Evolutionary conservation across 768 basidiomycete species (phyloP).

Genomic region (Mycena venus): DNA sequence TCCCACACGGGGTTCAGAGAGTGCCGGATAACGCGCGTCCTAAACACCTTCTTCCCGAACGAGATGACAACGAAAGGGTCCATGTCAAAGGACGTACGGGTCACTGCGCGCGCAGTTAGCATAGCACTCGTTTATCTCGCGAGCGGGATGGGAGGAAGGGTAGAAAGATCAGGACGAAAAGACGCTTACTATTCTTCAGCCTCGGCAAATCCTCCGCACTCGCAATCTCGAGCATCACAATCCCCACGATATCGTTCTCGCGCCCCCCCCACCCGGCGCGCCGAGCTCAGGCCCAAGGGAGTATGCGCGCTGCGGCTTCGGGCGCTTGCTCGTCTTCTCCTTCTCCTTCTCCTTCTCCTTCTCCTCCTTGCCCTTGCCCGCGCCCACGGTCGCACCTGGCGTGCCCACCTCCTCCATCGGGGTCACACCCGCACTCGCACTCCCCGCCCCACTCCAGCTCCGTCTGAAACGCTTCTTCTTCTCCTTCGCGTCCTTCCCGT

Average conservation of each 20-base stretch:
- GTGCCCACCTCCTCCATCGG: not conserved
- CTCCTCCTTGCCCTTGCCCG: not conserved
- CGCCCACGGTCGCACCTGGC: not conserved
- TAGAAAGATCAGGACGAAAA: not conserved
- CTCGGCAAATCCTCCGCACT: constrained; percentile 87
- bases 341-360: constrained; percentile 3
- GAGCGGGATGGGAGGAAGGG: too few species aligned
- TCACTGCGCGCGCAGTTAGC: constrained; percentile 64
- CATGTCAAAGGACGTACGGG: constrained; percentile 93
- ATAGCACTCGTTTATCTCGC: too few species aligned
- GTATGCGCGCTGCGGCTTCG: constrained; percentile 55
- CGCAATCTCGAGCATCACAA: constrained; percentile 94
- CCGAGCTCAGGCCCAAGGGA: constrained; percentile 49
- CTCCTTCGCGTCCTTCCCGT: constrained; percentile 32
- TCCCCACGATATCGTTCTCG: constrained; percentile 87
- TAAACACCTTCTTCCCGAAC: constrained; percentile 97
- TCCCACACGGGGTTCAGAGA: constrained; percentile 91
- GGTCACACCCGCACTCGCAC: not conserved
- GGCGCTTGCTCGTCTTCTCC: constrained; percentile 16
- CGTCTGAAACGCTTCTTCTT: constrained; percentile 44
- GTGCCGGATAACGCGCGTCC: constrained; percentile 90
- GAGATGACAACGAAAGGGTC: constrained; percentile 97
- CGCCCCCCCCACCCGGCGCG: constrained; percentile 58
- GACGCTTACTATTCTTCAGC: constrained; percentile 84
- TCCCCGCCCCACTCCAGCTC: constrained; percentile 40